Percentiles rank a stretch among this genome's conserved stretches.
phyloP scores from a whole-genome alignment of 352 stramenopile species.

The Phytophthora melonis region DNA sequence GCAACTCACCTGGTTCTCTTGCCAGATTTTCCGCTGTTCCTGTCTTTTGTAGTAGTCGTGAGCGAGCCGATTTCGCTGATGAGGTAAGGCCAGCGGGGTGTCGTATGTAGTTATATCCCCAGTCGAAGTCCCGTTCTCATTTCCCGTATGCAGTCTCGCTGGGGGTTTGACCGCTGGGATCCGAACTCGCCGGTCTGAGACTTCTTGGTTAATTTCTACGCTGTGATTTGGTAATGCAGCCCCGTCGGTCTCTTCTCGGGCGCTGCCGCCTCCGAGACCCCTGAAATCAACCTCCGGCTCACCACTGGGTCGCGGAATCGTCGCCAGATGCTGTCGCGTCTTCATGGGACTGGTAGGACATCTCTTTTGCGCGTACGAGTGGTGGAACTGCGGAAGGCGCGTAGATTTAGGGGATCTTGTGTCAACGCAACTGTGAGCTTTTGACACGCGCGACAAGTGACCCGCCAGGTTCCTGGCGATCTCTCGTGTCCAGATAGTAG shows the following conservation, averaged over 20 bases:
- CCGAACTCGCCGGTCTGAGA: conserved; percentile 10
- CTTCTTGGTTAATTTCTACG: conserved; percentile 26
- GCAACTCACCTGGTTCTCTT: conserved; percentile 68
- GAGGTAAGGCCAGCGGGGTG: conserved; percentile 18
- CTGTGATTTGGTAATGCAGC: conserved; percentile 6
- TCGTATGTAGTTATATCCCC: conserved; percentile 31
- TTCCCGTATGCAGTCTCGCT: conserved; percentile 7
- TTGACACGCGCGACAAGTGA: conserved; percentile 74
- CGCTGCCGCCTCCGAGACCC: conserved; percentile 10
- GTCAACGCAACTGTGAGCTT: conserved; percentile 78
- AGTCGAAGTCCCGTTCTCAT: not conserved
- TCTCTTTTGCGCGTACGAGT: conserved; percentile 45
- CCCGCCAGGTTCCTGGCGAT: conserved; percentile 74
- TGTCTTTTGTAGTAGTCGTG: conserved; percentile 74
- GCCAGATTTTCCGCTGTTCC: conserved; percentile 76
- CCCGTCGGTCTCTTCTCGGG: conserved; percentile 28
- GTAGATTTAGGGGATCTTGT: conserved; percentile 70
- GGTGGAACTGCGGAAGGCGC: conserved; percentile 59
- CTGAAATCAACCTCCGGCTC: conserved; percentile 19
- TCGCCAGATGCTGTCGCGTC: conserved; percentile 25
- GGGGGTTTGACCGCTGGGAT: conserved; percentile 28
- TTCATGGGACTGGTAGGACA: conserved; percentile 63
- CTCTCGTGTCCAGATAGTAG: conserved; percentile 80
- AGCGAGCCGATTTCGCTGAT: conserved; percentile 25
- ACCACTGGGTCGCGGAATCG: conserved; percentile 10